Percentiles rank a stretch among this genome's conserved stretches.
Conservation (phyloP, 2,329 filamentous ascomycete genomes). For the Arthroderma sp. region DNA sequence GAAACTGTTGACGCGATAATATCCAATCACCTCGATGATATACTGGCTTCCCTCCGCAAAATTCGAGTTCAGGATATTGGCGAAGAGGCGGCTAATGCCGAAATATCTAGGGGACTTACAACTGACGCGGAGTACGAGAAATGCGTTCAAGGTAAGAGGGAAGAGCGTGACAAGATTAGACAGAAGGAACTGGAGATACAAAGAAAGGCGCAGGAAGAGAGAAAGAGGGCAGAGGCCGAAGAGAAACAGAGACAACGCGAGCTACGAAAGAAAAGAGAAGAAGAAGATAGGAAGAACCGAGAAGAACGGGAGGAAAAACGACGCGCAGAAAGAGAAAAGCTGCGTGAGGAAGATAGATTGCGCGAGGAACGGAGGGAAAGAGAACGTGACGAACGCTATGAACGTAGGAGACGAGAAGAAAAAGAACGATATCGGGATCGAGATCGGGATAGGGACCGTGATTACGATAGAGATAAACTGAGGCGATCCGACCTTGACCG, state of each 20-base stretch:
- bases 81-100: conserved; percentile 43
- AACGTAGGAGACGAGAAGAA: conserved; percentile 34
- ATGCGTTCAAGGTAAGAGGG: conserved; percentile 41
- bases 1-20: conserved; percentile 44
- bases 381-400: conserved; percentile 38
- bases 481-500: conserved; percentile 15
- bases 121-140: conserved; percentile 49
- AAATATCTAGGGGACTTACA: conserved; percentile 45
- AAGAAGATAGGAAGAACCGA: conserved; percentile 38
- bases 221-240: conserved; percentile 33
- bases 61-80: conserved; percentile 48
- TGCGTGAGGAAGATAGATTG: conserved; percentile 42
- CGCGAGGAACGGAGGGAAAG: conserved; percentile 42
- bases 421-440: conserved; percentile 35
- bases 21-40: conserved; percentile 41
- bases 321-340: conserved; percentile 39
- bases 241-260: conserved; percentile 34
- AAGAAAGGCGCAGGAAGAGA: conserved; percentile 41
- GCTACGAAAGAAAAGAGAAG: conserved; percentile 33
- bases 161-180: conserved; percentile 40
- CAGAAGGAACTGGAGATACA: conserved; percentile 39
- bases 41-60: conserved; percentile 44
- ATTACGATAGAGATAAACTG: conserved; percentile 18
- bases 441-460: conserved; percentile 25
- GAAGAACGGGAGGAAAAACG: conserved; percentile 40